These are phyloP conservation scores for Suillus bovinus DNA, from an alignment of 768 basidiomycete genomes.

Conservation along the genomic window DNA sequence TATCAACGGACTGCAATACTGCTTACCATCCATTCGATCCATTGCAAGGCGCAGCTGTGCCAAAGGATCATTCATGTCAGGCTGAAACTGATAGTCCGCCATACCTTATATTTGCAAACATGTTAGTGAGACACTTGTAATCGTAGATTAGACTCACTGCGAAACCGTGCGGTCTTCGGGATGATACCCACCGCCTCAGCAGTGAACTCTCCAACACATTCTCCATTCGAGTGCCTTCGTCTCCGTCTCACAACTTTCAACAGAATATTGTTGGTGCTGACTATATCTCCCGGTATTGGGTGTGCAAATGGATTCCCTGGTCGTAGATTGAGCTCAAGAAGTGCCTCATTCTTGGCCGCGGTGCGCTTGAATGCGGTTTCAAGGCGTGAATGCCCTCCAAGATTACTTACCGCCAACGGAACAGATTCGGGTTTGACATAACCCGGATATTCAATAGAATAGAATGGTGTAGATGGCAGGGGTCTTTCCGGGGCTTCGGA, in stretches of 20 bases:
- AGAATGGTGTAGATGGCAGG: constrained; percentile 62
- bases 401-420: constrained; percentile 57
- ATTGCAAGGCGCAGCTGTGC: constrained; percentile 70
- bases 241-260: constrained; percentile 80
- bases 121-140: neutral
- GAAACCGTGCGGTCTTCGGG: constrained; percentile 85
- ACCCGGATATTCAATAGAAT: constrained; percentile 90
- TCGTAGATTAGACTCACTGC: constrained; percentile 57
- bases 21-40: constrained; percentile 81
- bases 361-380: constrained; percentile 77
- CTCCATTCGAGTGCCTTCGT: constrained; percentile 40
- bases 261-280: constrained; percentile 77
- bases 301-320: constrained; percentile 79
- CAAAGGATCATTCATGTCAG: constrained; percentile 69
- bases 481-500: constrained; percentile 39
- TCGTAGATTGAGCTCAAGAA: constrained; percentile 77
- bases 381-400: constrained; percentile 70
- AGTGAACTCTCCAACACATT: constrained; percentile 65
- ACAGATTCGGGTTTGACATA: constrained; percentile 69
- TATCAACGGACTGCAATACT: neutral
- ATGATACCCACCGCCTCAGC: constrained; percentile 72
- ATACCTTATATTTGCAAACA: constrained; percentile 55
- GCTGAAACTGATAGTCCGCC: constrained; percentile 91
- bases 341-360: constrained; percentile 57
- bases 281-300: constrained; percentile 80